Evolutionary conservation across 164 flowering plant species (phyloP), one percentile per base, ranked within the genome.

Genomic region (Vitis rupestris): DNA sequence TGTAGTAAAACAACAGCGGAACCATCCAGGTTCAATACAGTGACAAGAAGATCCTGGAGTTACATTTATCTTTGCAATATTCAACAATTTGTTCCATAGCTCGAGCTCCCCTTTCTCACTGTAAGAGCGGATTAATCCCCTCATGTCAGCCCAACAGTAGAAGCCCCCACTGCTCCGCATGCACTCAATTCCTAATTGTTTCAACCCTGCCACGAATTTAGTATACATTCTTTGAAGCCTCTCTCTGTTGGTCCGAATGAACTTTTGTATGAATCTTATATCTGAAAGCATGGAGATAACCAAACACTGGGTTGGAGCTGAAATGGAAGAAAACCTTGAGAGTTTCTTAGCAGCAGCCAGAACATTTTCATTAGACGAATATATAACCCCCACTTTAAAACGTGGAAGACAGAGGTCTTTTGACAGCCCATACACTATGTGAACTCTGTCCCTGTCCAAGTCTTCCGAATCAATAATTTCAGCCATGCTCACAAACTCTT

Each of bases 21-120:
- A 96, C 99, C 98, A 96, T 55, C 98, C 98, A 9, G 97, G 98
- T 80, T 93, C 99, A 50, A 96, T 90, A 68, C 95, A 96, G 63
- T 96, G 98, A 81, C 99, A 96, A 51, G 76, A 78, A 27, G 97
- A 89, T 9, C 99, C 99, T 1, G 98, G 98, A 59, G 85, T 86
- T 12, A 80, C 88, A 81, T 89, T 93, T 53, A 96, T 74, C 84
- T 87, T 91, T 23, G 84, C 97, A 19, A 82, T 70, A 74, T 82
- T 88, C 84, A 96, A 77, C 67, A 96, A 68, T 72, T 87, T 90
- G 29, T 96, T 88, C 97, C 97, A 90, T n/a, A 93, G 83, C 80
- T 92, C 98, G 49, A 93, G 82, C 87, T 96, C 99, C 29, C 99
- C 99, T 67, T 89, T 96, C 81, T 92, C 98, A 74, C 85, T 88